A percentile compares a stretch with the other conserved stretches of the same genome.
These are phyloP conservation scores for Priceomyces carsonii DNA, from an alignment of 805 yeast genomes.

Conservation along the genomic window DNA sequence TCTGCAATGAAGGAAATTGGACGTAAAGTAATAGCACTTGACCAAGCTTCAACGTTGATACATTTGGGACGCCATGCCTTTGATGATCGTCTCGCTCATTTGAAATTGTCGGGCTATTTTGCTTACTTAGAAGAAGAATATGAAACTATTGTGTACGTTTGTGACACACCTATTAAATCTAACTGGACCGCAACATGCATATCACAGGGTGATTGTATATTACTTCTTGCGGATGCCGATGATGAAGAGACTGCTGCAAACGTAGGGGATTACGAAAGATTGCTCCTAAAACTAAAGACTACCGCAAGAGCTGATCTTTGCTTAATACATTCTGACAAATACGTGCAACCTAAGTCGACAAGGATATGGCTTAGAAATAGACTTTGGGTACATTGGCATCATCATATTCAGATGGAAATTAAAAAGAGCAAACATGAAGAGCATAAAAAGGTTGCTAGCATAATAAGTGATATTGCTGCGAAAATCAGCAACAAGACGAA, in stretches of 20 bases:
- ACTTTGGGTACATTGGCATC: conserved; percentile 91
- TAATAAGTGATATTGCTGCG: conserved; percentile 38
- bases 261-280: conserved; percentile 82
- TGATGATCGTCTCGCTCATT: conserved; percentile 73
- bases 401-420: conserved; percentile 76
- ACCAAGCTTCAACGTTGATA: conserved; percentile 75
- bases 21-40: conserved; percentile 72
- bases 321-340: conserved; percentile 77
- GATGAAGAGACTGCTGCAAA: conserved; percentile 56
- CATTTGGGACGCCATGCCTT: conserved; percentile 92
- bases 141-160: conserved; percentile 85
- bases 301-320: conserved; percentile 88
- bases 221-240: conserved; percentile 82
- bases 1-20: conserved; percentile 74
- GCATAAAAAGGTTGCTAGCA: conserved; percentile 19
- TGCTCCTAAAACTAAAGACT: conserved; percentile 72
- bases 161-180: conserved; percentile 80
- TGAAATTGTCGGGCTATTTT: conserved; percentile 85
- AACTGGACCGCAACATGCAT: conserved; percentile 92
- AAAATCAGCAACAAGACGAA: conserved; percentile 32
- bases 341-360: conserved; percentile 83
- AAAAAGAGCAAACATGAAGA: conserved; percentile 19
- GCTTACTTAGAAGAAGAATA: conserved; percentile 88
- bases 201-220: conserved; percentile 92
- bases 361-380: conserved; percentile 81